These are phyloP conservation scores for Phytophthora uliginosa DNA, from an alignment of 352 stramenopile species.

Conservation along the genomic window DNA sequence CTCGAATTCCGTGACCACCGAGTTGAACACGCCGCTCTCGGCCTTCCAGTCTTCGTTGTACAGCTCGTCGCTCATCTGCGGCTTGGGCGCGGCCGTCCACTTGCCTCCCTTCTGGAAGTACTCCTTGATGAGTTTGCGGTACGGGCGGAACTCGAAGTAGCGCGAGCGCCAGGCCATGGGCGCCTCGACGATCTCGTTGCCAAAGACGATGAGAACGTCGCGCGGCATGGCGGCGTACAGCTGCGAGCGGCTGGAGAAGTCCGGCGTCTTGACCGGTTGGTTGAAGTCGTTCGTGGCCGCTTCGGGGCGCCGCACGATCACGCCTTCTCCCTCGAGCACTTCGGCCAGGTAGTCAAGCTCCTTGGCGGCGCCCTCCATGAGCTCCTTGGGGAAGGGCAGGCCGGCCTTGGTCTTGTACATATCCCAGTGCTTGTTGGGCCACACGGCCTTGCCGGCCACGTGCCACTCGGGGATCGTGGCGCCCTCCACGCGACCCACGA, in stretches of 20 bases:
- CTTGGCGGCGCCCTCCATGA: slow-evolving; percentile 77
- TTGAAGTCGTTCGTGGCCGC: slow-evolving; percentile 76
- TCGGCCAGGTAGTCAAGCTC: slow-evolving; percentile 91
- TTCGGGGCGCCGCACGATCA: slow-evolving; percentile 87
- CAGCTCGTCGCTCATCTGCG: slow-evolving; percentile 91
- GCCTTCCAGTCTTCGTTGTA: slow-evolving; percentile 91
- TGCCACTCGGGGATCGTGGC: slow-evolving; percentile 94
- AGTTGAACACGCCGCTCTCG: slow-evolving; percentile 84
- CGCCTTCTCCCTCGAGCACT: slow-evolving; percentile 86
- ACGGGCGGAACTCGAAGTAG: slow-evolving; percentile 93
- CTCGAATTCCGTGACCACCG: slow-evolving; percentile 91
- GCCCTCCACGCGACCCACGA: slow-evolving; percentile 90
- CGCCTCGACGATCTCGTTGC: slow-evolving; percentile 92
- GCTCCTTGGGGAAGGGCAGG: slow-evolving; percentile 79
- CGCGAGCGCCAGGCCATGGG: slow-evolving; percentile 92
- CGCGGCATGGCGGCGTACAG: slow-evolving; percentile 92
- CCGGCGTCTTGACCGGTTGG: slow-evolving; percentile 78
- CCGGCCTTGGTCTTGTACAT: slow-evolving; percentile 92
- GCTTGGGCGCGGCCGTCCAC: slow-evolving; percentile 92
- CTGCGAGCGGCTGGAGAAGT: slow-evolving; percentile 88
- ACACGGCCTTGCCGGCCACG: slow-evolving; percentile 91
- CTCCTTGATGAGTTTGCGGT: slow-evolving; percentile 91
- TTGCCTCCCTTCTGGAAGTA: slow-evolving; percentile 92
- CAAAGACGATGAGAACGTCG: slow-evolving; percentile 91
- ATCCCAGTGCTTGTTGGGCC: slow-evolving; percentile 90